Evolutionary conservation across 352 stramenopile species (phyloP), one percentile per base, ranked within the genome.

Genomic region (Phytophthora lateralis): DNA sequence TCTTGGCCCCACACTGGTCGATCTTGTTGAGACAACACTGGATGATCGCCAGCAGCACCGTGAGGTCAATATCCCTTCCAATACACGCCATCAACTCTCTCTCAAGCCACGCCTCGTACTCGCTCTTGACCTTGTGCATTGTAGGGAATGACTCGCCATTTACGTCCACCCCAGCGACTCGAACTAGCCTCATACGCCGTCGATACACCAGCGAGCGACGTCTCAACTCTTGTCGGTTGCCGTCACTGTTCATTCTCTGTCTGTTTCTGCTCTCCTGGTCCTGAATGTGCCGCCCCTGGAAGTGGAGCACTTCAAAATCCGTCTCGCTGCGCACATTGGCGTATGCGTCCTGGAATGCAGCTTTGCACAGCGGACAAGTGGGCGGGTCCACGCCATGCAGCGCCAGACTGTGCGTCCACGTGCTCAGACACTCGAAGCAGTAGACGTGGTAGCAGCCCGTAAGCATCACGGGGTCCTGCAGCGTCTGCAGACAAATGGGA

Each of bases 321-420:
- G 63, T 76, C 67, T 92, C 83, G 30, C 75, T 89, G 2, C 75
- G 69, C 37, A 92, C 83, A 44, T 90, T 81, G 3, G 71, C 68
- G 68, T 86, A 88, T 20, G 73, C 76, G 1, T 73, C 50, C 7
- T 83, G 60, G 63, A 93, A 93, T 15, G 45, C 24, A 48, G 69
- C 66, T 59, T 93, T 93, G 55, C 84, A 93, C 27, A 93, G 60
- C 8, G 84, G 84, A 69, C 84, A 93, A 4, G 76, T 88, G 29
- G 80, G 56, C 12, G 41, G 63, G 0, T 71, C 66, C 24, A 88
- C 66, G 35, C 83, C 83, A 26, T 89, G 79, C 9, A 90, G 58
- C 26, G 72, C 77, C 45, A 87, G 54, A 55, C 76, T 88, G 21
- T 75, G 62, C 46, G 74, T 73, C 84, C 84, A 93, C 10, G 69